phyloP scores from a whole-genome alignment of 352 stramenopile species.

The Phytopythium aichiense region DNA sequence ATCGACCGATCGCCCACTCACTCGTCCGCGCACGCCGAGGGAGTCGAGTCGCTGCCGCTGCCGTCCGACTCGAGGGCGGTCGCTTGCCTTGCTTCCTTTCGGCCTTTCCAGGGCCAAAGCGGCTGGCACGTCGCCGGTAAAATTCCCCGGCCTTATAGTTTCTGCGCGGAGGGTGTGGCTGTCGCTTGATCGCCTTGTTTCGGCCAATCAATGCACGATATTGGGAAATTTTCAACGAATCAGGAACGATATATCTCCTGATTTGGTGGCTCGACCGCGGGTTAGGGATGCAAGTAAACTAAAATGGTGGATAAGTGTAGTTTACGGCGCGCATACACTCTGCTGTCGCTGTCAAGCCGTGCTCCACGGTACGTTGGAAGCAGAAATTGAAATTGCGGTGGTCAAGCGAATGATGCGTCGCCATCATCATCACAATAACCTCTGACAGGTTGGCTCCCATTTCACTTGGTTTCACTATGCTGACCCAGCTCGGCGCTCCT shows the following conservation, averaged over 20 bases:
- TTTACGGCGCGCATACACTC: conserved; percentile 1
- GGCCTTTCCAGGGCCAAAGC: neutral
- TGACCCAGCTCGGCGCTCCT: neutral
- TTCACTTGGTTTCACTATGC: neutral
- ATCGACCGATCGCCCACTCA: neutral
- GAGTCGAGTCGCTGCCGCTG: neutral
- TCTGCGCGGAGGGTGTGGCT: neutral
- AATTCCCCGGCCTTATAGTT: neutral
- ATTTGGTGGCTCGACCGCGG: neutral
- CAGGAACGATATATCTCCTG: neutral
- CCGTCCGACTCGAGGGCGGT: neutral
- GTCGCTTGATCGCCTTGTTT: neutral
- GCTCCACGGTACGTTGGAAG: neutral
- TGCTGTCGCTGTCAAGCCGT: neutral
- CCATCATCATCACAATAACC: neutral
- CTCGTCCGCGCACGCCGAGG: neutral
- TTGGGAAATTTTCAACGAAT: neutral
- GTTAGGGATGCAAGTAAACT: neutral
- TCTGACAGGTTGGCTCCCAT: neutral
- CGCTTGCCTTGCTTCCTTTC: conserved; percentile 1
- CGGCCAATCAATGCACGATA: neutral
- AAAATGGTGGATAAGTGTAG: conserved; percentile 4
- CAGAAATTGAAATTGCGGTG: neutral
- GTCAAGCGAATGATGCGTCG: neutral
- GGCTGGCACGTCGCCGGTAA: neutral